These are phyloP conservation scores for Sporodiniella umbellata DNA, from an alignment of 371 early-diverging fungal species.

Conservation along the genomic window DNA sequence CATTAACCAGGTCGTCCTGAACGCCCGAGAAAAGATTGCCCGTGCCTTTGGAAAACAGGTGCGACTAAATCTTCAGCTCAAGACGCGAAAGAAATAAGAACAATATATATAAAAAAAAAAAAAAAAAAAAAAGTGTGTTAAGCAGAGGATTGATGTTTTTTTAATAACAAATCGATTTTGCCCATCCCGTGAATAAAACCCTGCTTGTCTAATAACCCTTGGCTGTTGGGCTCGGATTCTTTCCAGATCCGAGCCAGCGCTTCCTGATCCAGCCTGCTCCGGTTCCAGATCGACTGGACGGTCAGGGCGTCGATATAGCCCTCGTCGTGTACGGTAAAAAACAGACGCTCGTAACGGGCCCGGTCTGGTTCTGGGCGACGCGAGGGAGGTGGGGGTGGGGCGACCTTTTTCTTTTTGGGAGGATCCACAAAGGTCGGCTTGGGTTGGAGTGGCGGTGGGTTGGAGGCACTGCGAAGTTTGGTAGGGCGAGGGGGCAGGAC, in stretches of 20 bases:
- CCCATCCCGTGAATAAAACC: constrained; percentile 46
- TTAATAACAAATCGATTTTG: constrained; percentile 34
- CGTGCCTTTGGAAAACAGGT: constrained; percentile 44
- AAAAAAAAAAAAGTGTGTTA: too few relatives aligned
- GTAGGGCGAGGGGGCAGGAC: constrained; percentile 20
- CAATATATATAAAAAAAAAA: too few relatives aligned
- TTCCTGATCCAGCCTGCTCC: constrained; percentile 31
- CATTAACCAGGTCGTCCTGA: constrained; percentile 44
- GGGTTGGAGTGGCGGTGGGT: constrained; percentile 21
- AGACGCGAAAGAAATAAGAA: constrained; percentile 36
- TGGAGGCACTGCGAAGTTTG: constrained; percentile 27
- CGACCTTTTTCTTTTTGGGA: constrained; percentile 15
- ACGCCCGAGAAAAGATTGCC: constrained; percentile 40
- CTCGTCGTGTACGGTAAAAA: constrained; percentile 35
- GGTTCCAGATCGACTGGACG: constrained; percentile 27
- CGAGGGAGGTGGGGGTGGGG: constrained; percentile 40
- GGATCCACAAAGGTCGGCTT: constrained; percentile 15
- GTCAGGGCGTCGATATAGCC: constrained; percentile 40
- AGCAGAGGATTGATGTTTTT: constrained; percentile 7
- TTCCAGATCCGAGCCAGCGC: constrained; percentile 38
- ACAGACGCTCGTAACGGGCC: constrained; percentile 35
- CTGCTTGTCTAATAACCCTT: constrained; percentile 38
- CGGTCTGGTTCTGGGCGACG: constrained; percentile 12
- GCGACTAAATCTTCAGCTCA: constrained; percentile 54
- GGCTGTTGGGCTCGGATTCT: constrained; percentile 36